A percentile compares a stretch with the other conserved stretches of the same genome.
These are phyloP conservation scores for Salix viminalis DNA, from an alignment of 345 rosid genomes.

Conservation along the genomic window DNA sequence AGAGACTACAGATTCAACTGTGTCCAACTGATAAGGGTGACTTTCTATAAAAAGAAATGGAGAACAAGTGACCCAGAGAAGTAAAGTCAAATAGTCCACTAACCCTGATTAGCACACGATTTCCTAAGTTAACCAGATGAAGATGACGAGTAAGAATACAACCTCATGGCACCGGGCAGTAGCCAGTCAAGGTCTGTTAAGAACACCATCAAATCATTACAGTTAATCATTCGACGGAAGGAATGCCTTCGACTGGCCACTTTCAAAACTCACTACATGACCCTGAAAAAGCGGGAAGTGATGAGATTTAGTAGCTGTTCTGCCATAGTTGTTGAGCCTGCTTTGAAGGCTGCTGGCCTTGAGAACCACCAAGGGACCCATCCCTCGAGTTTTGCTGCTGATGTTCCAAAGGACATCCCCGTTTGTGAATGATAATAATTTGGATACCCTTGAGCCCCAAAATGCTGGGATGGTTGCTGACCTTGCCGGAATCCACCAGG, in stretches of 20 bases:
- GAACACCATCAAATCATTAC: constrained; percentile 21
- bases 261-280: constrained; percentile 34
- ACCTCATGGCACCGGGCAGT: constrained; percentile 48
- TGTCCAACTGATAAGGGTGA: neutral
- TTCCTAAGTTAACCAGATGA: constrained; percentile 44
- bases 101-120: constrained; percentile 52
- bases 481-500: constrained; percentile 73
- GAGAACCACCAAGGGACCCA: constrained; percentile 50
- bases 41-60: constrained; percentile 1
- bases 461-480: constrained; percentile 88
- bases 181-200: constrained; percentile 34
- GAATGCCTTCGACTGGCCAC: constrained; percentile 36
- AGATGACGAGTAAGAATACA: constrained; percentile 37
- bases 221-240: constrained; percentile 13
- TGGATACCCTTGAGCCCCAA: constrained; percentile 72
- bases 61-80: neutral
- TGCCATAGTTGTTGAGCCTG: constrained; percentile 93
- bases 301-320: constrained; percentile 65
- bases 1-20: neutral
- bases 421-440: constrained; percentile 78
- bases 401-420: constrained; percentile 74
- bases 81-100: constrained; percentile 21
- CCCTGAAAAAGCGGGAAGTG: constrained; percentile 57
- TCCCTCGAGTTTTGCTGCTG: constrained; percentile 94
- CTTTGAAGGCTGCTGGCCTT: constrained; percentile 83